Evolutionary conservation across 1,284 basidiomycete species (phyloP).

Genomic region (Ceratobasidium sp.): DNA sequence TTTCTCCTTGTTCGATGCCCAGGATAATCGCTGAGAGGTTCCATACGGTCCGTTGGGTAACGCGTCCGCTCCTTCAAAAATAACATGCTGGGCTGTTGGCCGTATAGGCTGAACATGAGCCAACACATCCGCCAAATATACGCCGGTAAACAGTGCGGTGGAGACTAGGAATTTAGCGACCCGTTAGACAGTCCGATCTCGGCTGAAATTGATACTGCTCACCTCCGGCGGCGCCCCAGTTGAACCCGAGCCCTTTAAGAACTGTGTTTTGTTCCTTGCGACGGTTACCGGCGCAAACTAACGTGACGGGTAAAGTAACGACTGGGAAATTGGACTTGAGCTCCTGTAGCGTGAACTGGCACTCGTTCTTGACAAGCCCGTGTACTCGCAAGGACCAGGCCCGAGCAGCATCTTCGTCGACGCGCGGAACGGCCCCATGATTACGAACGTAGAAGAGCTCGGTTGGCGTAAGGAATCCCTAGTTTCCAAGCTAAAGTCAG

Average conservation of each 20-base stretch:
- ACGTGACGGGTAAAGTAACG: conserved; percentile 71
- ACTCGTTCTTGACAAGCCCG: conserved; percentile 61
- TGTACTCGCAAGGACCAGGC: conserved; percentile 66
- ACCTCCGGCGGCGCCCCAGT: conserved; percentile 64
- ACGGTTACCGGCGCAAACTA: conserved; percentile 76
- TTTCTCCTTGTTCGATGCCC: conserved; percentile 61
- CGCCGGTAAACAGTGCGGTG: conserved; percentile 74
- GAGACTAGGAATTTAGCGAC: conserved; percentile 54
- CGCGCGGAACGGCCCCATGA: conserved; percentile 70
- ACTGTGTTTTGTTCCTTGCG: conserved; percentile 76
- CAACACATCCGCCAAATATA: conserved; percentile 69
- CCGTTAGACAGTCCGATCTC: background rate
- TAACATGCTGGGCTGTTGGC: conserved; percentile 61
- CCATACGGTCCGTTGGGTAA: conserved; percentile 76
- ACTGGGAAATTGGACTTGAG: conserved; percentile 62
- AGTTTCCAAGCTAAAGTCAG: background rate
- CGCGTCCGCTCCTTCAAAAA: conserved; percentile 71
- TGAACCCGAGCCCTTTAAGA: conserved; percentile 69
- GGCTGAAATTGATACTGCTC: conserved; percentile 16
- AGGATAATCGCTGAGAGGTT: conserved; percentile 65
- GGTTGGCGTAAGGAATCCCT: conserved; percentile 71
- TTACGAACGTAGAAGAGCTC: conserved; percentile 75
- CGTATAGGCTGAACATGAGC: conserved; percentile 61
- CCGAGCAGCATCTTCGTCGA: conserved; percentile 56
- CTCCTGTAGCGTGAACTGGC: conserved; percentile 59